Conservation (phyloP, 2,329 filamentous ascomycete genomes). For the Sordariomycetes sp. region DNA sequence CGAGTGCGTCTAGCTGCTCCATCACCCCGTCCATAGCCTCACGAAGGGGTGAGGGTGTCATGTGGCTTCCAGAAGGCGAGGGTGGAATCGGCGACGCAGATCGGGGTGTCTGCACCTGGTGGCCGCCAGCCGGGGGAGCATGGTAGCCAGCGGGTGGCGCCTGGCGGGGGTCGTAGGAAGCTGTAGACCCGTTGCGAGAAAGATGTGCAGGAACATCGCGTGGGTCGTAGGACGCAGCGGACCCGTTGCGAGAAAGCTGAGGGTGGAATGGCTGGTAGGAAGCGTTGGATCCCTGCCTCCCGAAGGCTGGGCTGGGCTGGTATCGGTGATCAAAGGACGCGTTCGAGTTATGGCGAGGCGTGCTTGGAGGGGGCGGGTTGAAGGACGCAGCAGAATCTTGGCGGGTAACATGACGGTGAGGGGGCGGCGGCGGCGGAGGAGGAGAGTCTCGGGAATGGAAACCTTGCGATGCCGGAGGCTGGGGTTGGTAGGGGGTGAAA, state of each 20-base stretch:
- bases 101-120: conserved; percentile 38
- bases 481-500: conserved; percentile 7
- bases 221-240: conserved; percentile 18
- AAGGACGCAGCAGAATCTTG: conserved; percentile 21
- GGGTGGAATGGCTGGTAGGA: conserved; percentile 19
- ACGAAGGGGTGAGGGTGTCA: conserved; percentile 83
- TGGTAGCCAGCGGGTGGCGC: conserved; percentile 8
- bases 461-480: conserved; percentile 1
- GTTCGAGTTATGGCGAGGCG: conserved; percentile 9
- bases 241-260: conserved; percentile 25
- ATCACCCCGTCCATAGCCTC: conserved; percentile 98
- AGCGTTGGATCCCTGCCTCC: conserved; percentile 24
- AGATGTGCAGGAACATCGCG: conserved; percentile 8
- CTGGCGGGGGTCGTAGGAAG: conserved; percentile 17
- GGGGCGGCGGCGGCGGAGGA: conserved; percentile 73
- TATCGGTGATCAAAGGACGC: conserved; percentile 7
- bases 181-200: conserved; percentile 21
- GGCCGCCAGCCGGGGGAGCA: not conserved
- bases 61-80: conserved; percentile 53
- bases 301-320: conserved; percentile 8
- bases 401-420: conserved; percentile 57
- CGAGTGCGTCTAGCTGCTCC: conserved; percentile 84
- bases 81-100: conserved; percentile 54
- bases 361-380: conserved; percentile 5
- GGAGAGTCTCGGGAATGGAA: conserved; percentile 42